Evolutionary conservation across 352 stramenopile genomes (phyloP).

Genomic region (Phytophthora chlamydospora): DNA sequence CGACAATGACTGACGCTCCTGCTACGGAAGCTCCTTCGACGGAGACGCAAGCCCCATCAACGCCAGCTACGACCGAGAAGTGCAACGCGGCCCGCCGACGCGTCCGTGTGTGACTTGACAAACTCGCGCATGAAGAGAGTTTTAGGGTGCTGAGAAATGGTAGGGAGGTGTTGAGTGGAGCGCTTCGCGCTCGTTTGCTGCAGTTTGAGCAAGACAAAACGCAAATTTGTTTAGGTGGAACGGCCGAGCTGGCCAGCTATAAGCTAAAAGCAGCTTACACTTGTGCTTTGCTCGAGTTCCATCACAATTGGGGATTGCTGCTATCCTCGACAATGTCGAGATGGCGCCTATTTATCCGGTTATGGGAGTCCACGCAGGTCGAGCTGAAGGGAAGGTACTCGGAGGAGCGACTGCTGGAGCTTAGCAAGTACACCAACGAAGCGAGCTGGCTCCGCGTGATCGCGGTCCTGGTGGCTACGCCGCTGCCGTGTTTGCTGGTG

Average conservation of each 20-base stretch:
- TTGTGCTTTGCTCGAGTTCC: too few species aligned
- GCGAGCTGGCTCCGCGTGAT: constrained; percentile 15
- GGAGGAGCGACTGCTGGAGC: constrained; percentile 1
- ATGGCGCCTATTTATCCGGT: background rate
- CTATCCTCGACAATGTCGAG: background rate
- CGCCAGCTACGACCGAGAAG: constrained; percentile 13
- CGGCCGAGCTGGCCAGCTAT: too few species aligned
- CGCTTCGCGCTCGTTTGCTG: too few species aligned
- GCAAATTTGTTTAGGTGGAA: too few species aligned
- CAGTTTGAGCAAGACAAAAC: too few species aligned
- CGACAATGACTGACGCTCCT: constrained; percentile 4
- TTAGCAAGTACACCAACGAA: constrained; percentile 14
- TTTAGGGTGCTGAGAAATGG: background rate
- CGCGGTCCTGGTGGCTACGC: constrained; percentile 15
- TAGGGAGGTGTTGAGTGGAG: constrained; percentile 9
- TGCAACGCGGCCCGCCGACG: constrained; percentile 25
- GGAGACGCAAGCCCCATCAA: constrained; percentile 14
- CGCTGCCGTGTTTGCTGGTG: constrained; percentile 25
- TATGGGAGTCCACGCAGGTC: constrained; percentile 29
- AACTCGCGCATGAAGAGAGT: background rate
- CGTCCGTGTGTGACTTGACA: constrained; percentile 11
- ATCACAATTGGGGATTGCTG: too few species aligned
- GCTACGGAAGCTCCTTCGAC: constrained; percentile 3
- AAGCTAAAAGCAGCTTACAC: too few species aligned
- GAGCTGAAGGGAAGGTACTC: constrained; percentile 32